Evolutionary conservation across 352 stramenopile genomes (phyloP).

Genomic region (Blastocystis hominis): DNA sequence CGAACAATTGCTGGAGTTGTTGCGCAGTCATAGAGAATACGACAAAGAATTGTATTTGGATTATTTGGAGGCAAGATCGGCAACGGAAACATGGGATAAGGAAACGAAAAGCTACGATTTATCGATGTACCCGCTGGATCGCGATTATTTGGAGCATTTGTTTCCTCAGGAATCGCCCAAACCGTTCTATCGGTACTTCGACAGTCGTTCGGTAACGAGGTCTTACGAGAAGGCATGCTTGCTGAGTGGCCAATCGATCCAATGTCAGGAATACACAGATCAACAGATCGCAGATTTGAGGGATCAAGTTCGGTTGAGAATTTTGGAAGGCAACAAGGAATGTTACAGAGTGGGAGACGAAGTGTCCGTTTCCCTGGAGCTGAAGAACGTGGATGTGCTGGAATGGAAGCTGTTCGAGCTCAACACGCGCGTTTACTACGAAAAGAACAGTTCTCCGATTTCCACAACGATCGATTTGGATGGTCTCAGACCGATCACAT

Average conservation of each 20-base stretch:
- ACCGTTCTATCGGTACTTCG: not conserved
- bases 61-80: not conserved
- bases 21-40: not conserved
- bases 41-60: not conserved
- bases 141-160: not conserved
- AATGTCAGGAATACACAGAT: not conserved
- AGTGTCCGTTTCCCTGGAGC: not conserved
- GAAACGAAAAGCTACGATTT: not conserved
- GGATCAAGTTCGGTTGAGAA: not conserved
- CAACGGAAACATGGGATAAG: not conserved
- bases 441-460: conserved; percentile 27
- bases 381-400: conserved; percentile 57
- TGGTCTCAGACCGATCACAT: conserved; percentile 3
- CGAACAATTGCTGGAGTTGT: not conserved
- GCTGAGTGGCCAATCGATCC: not conserved
- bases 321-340: not conserved
- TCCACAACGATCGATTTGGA: conserved; percentile 25
- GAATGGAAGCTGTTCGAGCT: conserved; percentile 53
- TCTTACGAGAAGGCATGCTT: not conserved
- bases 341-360: not conserved
- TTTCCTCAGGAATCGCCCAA: conserved; percentile 3
- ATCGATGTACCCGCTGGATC: not conserved
- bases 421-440: conserved; percentile 52
- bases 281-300: not conserved
- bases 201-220: not conserved